Conservation (phyloP, 768 basidiomycete genomes). For the Tricholomella constricta region DNA sequence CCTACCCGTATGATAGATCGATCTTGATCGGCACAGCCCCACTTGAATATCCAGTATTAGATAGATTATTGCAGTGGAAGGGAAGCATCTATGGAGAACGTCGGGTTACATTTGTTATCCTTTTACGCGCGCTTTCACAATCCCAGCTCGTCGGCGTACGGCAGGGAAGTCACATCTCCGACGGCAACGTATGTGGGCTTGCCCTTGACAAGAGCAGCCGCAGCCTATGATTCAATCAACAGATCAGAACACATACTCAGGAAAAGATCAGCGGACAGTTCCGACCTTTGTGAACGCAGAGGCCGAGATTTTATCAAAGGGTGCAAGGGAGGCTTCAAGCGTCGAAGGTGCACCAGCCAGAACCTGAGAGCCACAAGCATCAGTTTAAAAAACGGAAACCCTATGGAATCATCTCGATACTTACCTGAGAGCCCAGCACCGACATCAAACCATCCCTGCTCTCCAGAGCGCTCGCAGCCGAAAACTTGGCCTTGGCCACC, state of each 20-base stretch:
- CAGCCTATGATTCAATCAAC: slow-evolving; percentile 46
- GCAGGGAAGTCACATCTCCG: slow-evolving; percentile 75
- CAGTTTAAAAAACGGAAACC: too few species aligned
- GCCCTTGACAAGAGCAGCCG: slow-evolving; percentile 62
- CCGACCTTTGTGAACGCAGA: slow-evolving; percentile 72
- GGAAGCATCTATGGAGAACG: slow-evolving; percentile 21
- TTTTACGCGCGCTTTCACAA: slow-evolving; percentile 45
- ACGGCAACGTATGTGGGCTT: slow-evolving; percentile 90
- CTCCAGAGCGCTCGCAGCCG: slow-evolving; percentile 71
- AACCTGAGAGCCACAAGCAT: slow-evolving; percentile 45
- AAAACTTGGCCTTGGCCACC: slow-evolving; percentile 86
- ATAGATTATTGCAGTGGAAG: slow-evolving; percentile 13
- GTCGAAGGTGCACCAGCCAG: slow-evolving; percentile 56
- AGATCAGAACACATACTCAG: background rate
- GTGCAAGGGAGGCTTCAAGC: slow-evolving; percentile 61
- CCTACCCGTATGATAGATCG: too few species aligned
- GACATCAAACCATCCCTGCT: slow-evolving; percentile 65
- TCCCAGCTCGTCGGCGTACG: slow-evolving; percentile 83
- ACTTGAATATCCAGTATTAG: slow-evolving; percentile 5
- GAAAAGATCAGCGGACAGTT: background rate
- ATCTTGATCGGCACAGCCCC: too few species aligned
- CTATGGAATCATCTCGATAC: too few species aligned
- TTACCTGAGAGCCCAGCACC: slow-evolving; percentile 66
- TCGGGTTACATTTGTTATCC: slow-evolving; percentile 9
- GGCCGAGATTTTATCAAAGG: slow-evolving; percentile 70